A percentile compares a stretch with the other conserved stretches of the same genome.
These are phyloP conservation scores for Carex littledalei DNA, from an alignment of 176 grass and related monocot species.

Conservation along the genomic window DNA sequence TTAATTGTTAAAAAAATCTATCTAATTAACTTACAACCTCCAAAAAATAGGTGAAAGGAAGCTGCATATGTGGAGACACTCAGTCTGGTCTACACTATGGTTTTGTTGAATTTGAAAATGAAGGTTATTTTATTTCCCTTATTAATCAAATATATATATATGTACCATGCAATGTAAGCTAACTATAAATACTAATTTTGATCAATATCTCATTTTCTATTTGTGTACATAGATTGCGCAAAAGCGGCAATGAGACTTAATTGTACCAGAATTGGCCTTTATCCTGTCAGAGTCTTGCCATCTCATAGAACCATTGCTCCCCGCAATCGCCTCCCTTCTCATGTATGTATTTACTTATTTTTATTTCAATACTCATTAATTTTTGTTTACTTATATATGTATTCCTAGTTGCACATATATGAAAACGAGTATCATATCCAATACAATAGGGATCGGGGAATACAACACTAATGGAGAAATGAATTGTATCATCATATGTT, in stretches of 20 bases:
- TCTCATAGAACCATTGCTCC: neutral
- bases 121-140: neutral
- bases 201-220: neutral
- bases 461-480: too few species aligned
- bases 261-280: conserved; percentile 14
- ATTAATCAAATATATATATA: neutral
- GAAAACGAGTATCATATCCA: neutral
- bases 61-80: conserved; percentile 13
- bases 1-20: neutral
- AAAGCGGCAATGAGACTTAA: neutral
- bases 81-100: conserved; percentile 4
- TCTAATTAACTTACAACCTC: neutral
- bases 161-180: neutral
- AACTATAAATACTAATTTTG: neutral
- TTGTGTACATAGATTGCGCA: neutral
- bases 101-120: conserved; percentile 11
- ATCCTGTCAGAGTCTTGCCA: neutral
- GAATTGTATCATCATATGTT: neutral
- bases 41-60: neutral
- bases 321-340: neutral
- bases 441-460: too few species aligned
- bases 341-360: neutral
- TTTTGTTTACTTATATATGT: neutral
- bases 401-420: neutral
- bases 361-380: neutral